These are phyloP conservation scores for Mucor circinelloides DNA, from an alignment of 371 early-diverging fungal species.

Conservation along the genomic window DNA sequence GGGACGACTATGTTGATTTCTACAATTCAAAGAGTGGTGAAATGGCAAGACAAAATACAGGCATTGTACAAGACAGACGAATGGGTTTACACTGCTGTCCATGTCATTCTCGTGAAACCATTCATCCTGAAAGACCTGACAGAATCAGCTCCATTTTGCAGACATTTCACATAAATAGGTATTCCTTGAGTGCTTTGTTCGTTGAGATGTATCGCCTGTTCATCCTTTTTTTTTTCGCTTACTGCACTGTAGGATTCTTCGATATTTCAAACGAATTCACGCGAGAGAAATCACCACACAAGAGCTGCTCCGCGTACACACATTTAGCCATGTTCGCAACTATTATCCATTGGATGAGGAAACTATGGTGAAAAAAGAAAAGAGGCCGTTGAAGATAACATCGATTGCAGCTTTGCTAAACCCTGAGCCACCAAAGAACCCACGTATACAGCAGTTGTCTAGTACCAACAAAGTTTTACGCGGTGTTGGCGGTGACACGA, in stretches of 20 bases:
- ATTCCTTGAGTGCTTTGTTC: background rate
- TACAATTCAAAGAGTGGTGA: slow-evolving; percentile 52
- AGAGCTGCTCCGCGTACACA: slow-evolving; percentile 59
- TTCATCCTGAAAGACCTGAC: slow-evolving; percentile 70
- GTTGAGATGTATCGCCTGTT: too few relatives aligned
- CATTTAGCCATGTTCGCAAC: slow-evolving; percentile 56
- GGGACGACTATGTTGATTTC: slow-evolving; percentile 59
- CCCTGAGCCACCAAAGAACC: slow-evolving; percentile 13
- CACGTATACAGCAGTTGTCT: background rate
- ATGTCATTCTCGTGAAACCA: slow-evolving; percentile 57
- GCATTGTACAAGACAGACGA: slow-evolving; percentile 59
- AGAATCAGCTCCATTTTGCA: slow-evolving; percentile 49
- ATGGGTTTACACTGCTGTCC: slow-evolving; percentile 64
- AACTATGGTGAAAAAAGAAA: slow-evolving; percentile 13
- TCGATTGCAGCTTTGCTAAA: slow-evolving; percentile 47
- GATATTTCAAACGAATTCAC: slow-evolving; percentile 54
- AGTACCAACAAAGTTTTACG: slow-evolving; percentile 11
- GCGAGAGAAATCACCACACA: slow-evolving; percentile 54
- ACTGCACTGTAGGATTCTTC: slow-evolving; percentile 13
- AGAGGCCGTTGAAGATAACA: slow-evolving; percentile 28
- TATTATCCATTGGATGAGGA: slow-evolving; percentile 39
- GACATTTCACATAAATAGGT: slow-evolving; percentile 45
- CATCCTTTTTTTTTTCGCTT: background rate
- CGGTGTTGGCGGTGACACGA: slow-evolving; percentile 46
- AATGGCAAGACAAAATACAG: slow-evolving; percentile 57